Evolutionary conservation across 1,284 basidiomycete species (phyloP).

Genomic region (Neonothopanus nambi): DNA sequence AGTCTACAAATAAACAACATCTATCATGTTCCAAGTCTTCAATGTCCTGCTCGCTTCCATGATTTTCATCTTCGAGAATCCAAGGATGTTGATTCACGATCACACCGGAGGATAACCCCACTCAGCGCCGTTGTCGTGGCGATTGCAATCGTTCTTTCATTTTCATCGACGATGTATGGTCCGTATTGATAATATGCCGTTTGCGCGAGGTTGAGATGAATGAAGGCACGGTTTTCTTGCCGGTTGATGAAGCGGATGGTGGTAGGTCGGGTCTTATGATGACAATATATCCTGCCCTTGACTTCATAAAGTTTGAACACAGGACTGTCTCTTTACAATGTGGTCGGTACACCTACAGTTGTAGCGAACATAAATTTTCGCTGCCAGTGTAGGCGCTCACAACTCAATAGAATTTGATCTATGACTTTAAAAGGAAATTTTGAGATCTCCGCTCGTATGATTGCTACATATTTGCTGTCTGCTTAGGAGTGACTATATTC

Average conservation of each 20-base stretch:
- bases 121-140: conserved; percentile 53
- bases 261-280: conserved; percentile 1
- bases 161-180: conserved; percentile 55
- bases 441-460: too few species aligned
- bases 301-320: conserved; percentile 40
- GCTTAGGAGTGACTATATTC: too few species aligned
- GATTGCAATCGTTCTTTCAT: conserved; percentile 61
- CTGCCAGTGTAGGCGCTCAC: too few species aligned
- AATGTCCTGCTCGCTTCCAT: conserved; percentile 15
- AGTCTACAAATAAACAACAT: too few species aligned
- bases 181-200: conserved; percentile 42
- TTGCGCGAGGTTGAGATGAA: conserved; percentile 50
- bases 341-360: conserved; percentile 53
- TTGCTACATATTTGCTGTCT: too few species aligned
- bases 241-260: conserved; percentile 24
- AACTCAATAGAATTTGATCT: too few species aligned
- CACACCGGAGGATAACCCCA: conserved; percentile 54
- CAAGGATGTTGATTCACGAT: conserved; percentile 57
- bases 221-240: conserved; percentile 53
- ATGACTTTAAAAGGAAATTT: too few species aligned
- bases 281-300: background rate
- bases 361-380: conserved; percentile 49
- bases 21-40: conserved; percentile 18
- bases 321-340: conserved; percentile 48
- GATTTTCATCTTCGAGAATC: conserved; percentile 45